These are phyloP conservation scores for Amauroascus niger DNA, from an alignment of 2,329 filamentous ascomycete genomes.

Conservation along the genomic window DNA sequence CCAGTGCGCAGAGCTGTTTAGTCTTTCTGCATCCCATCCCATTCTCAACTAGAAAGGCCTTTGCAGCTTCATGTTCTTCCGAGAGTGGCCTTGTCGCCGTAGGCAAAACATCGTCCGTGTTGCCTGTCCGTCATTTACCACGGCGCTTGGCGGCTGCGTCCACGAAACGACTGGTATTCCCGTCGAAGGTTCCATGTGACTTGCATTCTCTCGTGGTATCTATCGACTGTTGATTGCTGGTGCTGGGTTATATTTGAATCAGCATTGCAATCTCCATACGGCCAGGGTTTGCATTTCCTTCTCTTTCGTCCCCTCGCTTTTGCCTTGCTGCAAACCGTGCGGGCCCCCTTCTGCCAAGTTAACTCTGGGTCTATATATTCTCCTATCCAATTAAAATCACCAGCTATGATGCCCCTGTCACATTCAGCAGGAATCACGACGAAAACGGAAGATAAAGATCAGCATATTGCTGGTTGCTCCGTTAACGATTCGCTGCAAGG, in stretches of 20 bases:
- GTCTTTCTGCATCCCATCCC: background rate
- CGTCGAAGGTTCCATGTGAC: background rate
- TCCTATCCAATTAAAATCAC: constrained; percentile 2
- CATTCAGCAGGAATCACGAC: constrained; percentile 12
- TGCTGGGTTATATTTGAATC: background rate
- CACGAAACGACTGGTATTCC: background rate
- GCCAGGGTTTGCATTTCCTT: background rate
- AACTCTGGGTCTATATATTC: constrained; percentile 2
- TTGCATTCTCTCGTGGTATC: background rate
- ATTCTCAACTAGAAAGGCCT: background rate
- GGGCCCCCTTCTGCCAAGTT: background rate
- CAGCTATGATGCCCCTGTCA: constrained; percentile 8
- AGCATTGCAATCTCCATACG: background rate
- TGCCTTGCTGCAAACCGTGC: constrained; percentile 9
- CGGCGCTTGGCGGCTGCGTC: background rate
- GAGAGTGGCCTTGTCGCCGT: background rate
- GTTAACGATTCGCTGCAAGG: constrained; percentile 48
- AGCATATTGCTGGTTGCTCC: constrained; percentile 23
- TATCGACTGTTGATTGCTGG: background rate
- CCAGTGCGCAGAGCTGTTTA: background rate
- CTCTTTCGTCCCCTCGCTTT: constrained; percentile 6
- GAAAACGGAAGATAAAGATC: constrained; percentile 18
- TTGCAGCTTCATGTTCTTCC: background rate
- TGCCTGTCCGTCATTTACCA: background rate
- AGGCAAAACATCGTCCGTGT: background rate